Evolutionary conservation across 1,139 yeast species (phyloP), one percentile per base, ranked within the genome.

Genomic region (Pichia sp.): DNA sequence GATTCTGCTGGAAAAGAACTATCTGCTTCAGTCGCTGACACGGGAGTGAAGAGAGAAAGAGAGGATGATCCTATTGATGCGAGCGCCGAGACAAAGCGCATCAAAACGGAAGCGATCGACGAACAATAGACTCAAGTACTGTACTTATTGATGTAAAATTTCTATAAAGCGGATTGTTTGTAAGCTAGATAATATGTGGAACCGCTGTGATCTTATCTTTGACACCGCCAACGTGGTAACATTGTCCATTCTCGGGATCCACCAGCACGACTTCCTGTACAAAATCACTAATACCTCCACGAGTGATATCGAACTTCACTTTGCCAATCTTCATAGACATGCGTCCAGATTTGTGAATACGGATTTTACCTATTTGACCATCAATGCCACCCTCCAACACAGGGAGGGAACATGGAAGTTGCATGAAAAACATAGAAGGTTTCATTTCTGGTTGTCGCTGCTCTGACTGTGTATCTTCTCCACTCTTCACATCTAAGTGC

Each of bases 281-380:
- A 49, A 85, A 80, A n/a, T 72, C 69, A 11, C 82, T 62, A 11
- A 77, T 72, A 2, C 82, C 76, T n/a, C 96, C 96, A 51, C 74
- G 71, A 6, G 78, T 66, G 10, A 86, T 76, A 42, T 79, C 82
- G 69, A 87, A 69, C 13, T 69, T 64, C 26, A 77, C 72, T 38
- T 78, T 72, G 9, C 95, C 96, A 37, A 87, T 64, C 42, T 74
- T 72, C 58, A 87, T 72, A 11, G 91, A 69, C 27, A 86, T 61
- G 52, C 73, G 82, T 6, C 96, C 96, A 1, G 94, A 83, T 50
- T 77, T 72, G 56, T 86, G 96, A 35, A 83, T 66, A 41, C 88
- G 73, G 27, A 87, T 53, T 21, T 69, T 67, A 5, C 96, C 96
- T 17, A 85, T 69, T 40, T 67, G 67, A 2, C 96, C 96, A 24